Base-by-base conservation (phyloP, 345 rosid genomes). In the Aurinia saxatilis region DNA sequence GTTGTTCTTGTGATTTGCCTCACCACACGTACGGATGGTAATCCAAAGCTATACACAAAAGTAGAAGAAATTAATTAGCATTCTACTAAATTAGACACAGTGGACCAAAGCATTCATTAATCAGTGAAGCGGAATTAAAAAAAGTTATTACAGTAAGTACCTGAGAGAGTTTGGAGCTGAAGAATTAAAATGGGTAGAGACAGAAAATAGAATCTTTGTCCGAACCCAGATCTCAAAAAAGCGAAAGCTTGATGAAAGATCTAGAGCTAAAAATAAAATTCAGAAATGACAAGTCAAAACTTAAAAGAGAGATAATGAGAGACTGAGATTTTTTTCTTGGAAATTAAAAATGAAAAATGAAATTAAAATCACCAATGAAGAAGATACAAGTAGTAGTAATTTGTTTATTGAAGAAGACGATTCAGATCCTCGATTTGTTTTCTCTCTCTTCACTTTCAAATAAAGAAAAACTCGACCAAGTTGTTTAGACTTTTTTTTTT, bases 141-240 rank as follows among this genome's bases (percentile, higher is more conserved):
- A 13, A 39, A 49, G 65, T 64, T 50, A 63, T 57, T 71, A 66
- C 25, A 73, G 31, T n/a, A 23, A 23, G 60, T 48, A 67, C 77
- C 77, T 61, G 69, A 48, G 15, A 49, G 23, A 41, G 10, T 10
- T 16, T 41, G 6, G 30, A 68, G 52, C 66, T 38, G 64, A 33
- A 40, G 39, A 15, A 34, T 8, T 27, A 41, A 63, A 23, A 25
- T 10, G 48, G 61, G 72, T 25, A 18, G 7, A n/a, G 29, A 50
- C 1, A 61, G 63, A 63, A 63, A 15, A 62, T 2, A 31, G 70
- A 71, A 71, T 49, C 71, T 65, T 65, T 65, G 61, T 57, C 71
- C 18, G 61, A 71, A 46, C 71, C 66, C 75, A 71, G 75, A 71
- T 71, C 75, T 71, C 49, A 50, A 50, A 57, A 35, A 57, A 7